Evolutionary conservation across 352 stramenopile species (phyloP), one percentile per base, ranked within the genome.

Genomic region (Phytophthora sansomeana): DNA sequence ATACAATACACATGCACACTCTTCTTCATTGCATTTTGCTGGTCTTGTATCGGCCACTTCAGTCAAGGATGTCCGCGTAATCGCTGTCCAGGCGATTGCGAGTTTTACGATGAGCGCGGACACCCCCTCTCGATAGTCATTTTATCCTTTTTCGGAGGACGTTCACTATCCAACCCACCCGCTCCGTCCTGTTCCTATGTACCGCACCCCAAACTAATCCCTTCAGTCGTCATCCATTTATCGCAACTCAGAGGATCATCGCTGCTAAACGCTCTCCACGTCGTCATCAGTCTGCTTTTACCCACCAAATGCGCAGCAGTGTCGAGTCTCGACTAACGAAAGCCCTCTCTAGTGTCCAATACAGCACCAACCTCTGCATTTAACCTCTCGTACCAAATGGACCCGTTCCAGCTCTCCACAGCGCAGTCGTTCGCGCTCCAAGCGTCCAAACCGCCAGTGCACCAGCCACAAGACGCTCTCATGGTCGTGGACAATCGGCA

Each of bases 401-500:
- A 73, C 14, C 44, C 58, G 32, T 58, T 60, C 24, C 51, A 55
- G 21, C 21, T 24, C 21, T 24, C 21, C 21, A 24, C 21, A 24
- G 21, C 21, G 3, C 21, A 8, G 10, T 46, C 10, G 1, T 4
- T 58, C 28, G n/a, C 29, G 14, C 43, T 32, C 35, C n/a, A 30
- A 33, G 13, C 24, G 16, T 3, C 44, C 11, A 54, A 42, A 24
- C 6, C 14, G 7, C 6, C 21, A 16, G 6, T 14, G 4, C 38
- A 62, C 5, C 60, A 63, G 28, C 58, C 58, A 0, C 65, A 65
- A 9, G 26, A 73, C 39, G 65, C 65, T 11, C 52, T 69, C 6
- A 65, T 68, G 51, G 52, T 54, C 5, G 47, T 59, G 47, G 65
- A 65, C 41, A 73, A 69, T 39, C 65, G 65, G 6, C 65, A 73